Base-by-base conservation (phyloP, 768 basidiomycete genomes). In the Roridomyces roridus region DNA sequence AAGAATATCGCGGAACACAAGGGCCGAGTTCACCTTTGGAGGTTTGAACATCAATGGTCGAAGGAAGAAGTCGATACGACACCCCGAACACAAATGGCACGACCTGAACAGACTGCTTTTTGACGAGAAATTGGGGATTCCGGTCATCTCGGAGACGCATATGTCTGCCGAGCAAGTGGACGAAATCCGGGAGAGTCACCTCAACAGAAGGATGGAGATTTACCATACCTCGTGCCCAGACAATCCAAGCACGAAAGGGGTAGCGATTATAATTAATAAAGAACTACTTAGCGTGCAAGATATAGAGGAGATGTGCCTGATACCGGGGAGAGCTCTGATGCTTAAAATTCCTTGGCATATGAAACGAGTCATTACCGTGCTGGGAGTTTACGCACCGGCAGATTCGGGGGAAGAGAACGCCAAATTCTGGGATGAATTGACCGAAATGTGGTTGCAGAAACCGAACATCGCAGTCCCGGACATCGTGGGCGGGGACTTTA, bases 211-310 rank as follows among this genome's bases (percentile, higher is more conserved):
- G 0, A 21, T 43, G 34, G 14, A 45, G 0, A 17, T 58, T 3
- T 47, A 18, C 37, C 25, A 51, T 28, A 42, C 57, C 2, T 14
- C 36, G 0, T 18, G n/a, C 48, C 48, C 55, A 0, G 29, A 44
- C 0, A 57, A 57, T 3, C 37, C 45, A 7, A 14, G n/a, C 11
- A 41, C 34, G 3, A 35, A 29, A 29, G 51, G 57, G 0, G 40
- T 65, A 1, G 65, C 63, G 0, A 43, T 67, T 1, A 43, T 63
- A 0, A 20, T 67, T 4, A 67, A 68, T 43, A 49, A 46, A 28
- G 41, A 60, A 25, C 2, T 46, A 3, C 50, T 48, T 0, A 55
- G 55, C n/a, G 34, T 40, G 0, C 9, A 31, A 1, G 42, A 37
- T 0, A 49, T 55, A 1, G 20, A 36, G 8, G 9, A 21, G 0